Conservation (phyloP, 1,284 basidiomycete species). For the Grifola frondosa region DNA sequence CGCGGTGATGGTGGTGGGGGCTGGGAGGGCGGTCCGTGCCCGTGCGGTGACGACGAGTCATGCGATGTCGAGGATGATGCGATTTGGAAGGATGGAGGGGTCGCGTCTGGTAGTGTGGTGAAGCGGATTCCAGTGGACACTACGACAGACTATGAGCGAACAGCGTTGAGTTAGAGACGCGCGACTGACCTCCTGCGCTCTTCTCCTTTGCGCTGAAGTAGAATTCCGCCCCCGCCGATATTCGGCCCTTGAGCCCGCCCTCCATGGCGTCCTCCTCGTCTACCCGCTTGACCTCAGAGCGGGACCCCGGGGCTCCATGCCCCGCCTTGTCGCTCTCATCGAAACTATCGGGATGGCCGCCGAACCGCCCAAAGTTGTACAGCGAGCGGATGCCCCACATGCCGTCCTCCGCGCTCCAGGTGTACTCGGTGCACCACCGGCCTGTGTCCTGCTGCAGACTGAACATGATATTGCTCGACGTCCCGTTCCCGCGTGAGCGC, state of each 20-base stretch:
- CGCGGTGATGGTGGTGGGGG: slow-evolving; percentile 94
- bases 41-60: slow-evolving; percentile 29
- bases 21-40: slow-evolving; percentile 47
- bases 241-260: slow-evolving; percentile 84
- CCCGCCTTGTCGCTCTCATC: slow-evolving; percentile 34
- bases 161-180: neutral
- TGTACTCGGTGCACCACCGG: slow-evolving; percentile 92
- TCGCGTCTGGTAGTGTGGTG: slow-evolving; percentile 81
- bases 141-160: slow-evolving; percentile 32
- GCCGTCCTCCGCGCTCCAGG: slow-evolving; percentile 90
- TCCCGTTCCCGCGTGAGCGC: slow-evolving; percentile 35
- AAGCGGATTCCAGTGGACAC: slow-evolving; percentile 94
- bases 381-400: slow-evolving; percentile 92
- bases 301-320: slow-evolving; percentile 12
- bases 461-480: slow-evolving; percentile 78
- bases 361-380: slow-evolving; percentile 84
- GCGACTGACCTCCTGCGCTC: slow-evolving; percentile 81
- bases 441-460: slow-evolving; percentile 92
- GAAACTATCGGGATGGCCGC: slow-evolving; percentile 29
- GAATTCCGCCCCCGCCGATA: slow-evolving; percentile 91
- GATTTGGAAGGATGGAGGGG: slow-evolving; percentile 60
- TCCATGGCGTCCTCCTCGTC: slow-evolving; percentile 91
- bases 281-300: slow-evolving; percentile 57
- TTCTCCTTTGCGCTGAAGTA: slow-evolving; percentile 93
- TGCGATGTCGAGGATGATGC: slow-evolving; percentile 40